phyloP scores from a whole-genome alignment of 2,329 filamentous ascomycete species.

The Tolypocladium ovalisporum region DNA sequence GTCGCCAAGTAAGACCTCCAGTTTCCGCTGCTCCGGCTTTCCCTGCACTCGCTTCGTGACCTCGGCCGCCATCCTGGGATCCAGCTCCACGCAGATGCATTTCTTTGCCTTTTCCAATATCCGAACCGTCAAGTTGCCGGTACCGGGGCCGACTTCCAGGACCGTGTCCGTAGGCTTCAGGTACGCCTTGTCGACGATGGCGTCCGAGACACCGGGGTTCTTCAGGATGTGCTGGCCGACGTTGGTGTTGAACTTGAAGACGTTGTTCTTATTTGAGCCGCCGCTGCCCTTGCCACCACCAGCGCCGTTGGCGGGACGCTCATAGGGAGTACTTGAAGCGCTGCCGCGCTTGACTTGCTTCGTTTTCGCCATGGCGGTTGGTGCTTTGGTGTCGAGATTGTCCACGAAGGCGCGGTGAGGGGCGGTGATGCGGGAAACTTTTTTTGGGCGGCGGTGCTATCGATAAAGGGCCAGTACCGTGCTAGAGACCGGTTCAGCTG shows the following conservation, averaged over 20 bases:
- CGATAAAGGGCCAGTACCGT: conserved; percentile 8
- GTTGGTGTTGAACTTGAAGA: conserved; percentile 95
- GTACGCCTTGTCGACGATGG: conserved; percentile 62
- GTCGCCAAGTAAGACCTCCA: conserved; percentile 85
- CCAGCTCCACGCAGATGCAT: conserved; percentile 76
- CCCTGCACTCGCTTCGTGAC: conserved; percentile 90
- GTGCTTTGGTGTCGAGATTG: neutral
- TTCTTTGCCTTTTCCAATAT: conserved; percentile 84
- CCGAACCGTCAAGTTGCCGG: conserved; percentile 77
- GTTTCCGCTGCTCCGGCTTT: conserved; percentile 68
- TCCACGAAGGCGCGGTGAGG: conserved; percentile 4
- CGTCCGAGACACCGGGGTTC: conserved; percentile 74
- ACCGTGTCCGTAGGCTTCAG: conserved; percentile 86
- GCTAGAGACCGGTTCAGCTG: neutral
- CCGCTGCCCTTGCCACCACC: conserved; percentile 9
- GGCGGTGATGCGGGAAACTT: conserved; percentile 7
- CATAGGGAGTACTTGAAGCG: conserved; percentile 31
- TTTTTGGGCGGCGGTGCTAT: conserved; percentile 9
- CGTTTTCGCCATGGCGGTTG: conserved; percentile 39
- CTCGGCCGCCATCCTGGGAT: conserved; percentile 94
- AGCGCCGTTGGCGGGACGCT: conserved; percentile 21
- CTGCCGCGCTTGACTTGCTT: conserved; percentile 41
- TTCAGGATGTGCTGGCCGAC: conserved; percentile 86
- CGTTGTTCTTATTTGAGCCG: conserved; percentile 52
- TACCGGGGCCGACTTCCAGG: conserved; percentile 85